A percentile compares a stretch with the other conserved stretches of the same genome.
Conservation (phyloP, 169 alveolate species). For the Plasmodium berghei region DNA sequence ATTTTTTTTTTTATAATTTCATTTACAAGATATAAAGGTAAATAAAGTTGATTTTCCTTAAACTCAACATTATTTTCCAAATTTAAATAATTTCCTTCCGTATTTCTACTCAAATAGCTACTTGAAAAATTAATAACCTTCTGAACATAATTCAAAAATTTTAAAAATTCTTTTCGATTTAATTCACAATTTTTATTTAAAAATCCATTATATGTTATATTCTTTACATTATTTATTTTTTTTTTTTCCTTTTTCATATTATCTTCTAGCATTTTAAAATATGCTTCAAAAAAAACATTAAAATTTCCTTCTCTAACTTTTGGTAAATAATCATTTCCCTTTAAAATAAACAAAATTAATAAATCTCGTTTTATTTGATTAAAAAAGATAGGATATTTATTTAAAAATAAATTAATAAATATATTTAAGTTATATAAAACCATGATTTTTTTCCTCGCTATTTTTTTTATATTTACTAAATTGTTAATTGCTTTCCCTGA, state of each 20-base stretch:
- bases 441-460: constrained; percentile 44
- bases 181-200: constrained; percentile 11
- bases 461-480: neutral
- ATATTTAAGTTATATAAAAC: constrained; percentile 60
- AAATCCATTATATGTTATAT: constrained; percentile 21
- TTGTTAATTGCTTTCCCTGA: neutral
- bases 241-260: neutral
- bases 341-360: constrained; percentile 75
- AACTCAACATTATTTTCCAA: neutral
- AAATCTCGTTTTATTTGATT: constrained; percentile 67
- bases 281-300: constrained; percentile 76
- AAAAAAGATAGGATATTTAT: constrained; percentile 35
- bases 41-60: neutral
- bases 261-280: constrained; percentile 61
- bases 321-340: constrained; percentile 83
- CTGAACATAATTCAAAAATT: constrained; percentile 29
- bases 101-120: neutral
- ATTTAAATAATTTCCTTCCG: neutral
- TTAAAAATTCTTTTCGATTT: constrained; percentile 34
- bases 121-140: constrained; percentile 17
- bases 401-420: constrained; percentile 58
- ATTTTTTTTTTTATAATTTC: constrained; percentile 39
- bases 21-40: constrained; percentile 40
- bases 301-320: constrained; percentile 80
- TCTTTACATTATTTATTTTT: neutral